Evolutionary conservation across 2,329 filamentous ascomycete species (phyloP).

Genomic region (Penicillium hordei): DNA sequence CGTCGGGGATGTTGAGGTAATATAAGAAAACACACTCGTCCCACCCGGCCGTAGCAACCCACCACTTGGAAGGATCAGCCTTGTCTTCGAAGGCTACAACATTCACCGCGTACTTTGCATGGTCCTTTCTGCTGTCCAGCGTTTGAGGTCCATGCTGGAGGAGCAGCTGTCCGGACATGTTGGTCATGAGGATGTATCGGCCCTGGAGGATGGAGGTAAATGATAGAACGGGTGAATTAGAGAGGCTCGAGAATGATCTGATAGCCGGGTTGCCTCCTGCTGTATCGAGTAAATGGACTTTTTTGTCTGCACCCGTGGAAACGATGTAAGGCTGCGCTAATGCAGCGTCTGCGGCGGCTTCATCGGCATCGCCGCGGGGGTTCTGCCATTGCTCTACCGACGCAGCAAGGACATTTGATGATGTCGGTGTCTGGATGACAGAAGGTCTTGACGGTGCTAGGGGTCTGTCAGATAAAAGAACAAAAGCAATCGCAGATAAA

Average conservation of each 20-base stretch:
- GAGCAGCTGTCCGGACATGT: conserved; percentile 60
- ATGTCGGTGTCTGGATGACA: conserved; percentile 45
- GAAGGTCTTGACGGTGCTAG: conserved; percentile 49
- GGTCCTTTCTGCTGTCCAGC: conserved; percentile 54
- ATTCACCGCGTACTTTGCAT: conserved; percentile 60
- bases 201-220: conserved; percentile 44
- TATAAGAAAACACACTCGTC: conserved; percentile 59
- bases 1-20: conserved; percentile 21
- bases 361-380: conserved; percentile 10
- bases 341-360: conserved; percentile 13
- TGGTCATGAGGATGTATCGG: conserved; percentile 51
- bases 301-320: conserved; percentile 49
- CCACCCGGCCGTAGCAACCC: conserved; percentile 62
- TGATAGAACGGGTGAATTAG: conserved; percentile 54
- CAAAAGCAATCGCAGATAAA: background rate
- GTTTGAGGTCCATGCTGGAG: conserved; percentile 48
- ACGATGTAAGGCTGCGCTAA: conserved; percentile 35
- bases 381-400: conserved; percentile 43
- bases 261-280: conserved; percentile 19
- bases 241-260: conserved; percentile 30
- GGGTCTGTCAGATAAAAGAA: conserved; percentile 14
- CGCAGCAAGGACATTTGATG: conserved; percentile 55
- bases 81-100: conserved; percentile 44
- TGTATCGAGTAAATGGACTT: conserved; percentile 48
- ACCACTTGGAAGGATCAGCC: conserved; percentile 26